Percentiles rank a stretch among this genome's conserved stretches.
These are phyloP conservation scores for Solanum lycopersicoides DNA, from an alignment of 257 asterid species.

Conservation along the genomic window DNA sequence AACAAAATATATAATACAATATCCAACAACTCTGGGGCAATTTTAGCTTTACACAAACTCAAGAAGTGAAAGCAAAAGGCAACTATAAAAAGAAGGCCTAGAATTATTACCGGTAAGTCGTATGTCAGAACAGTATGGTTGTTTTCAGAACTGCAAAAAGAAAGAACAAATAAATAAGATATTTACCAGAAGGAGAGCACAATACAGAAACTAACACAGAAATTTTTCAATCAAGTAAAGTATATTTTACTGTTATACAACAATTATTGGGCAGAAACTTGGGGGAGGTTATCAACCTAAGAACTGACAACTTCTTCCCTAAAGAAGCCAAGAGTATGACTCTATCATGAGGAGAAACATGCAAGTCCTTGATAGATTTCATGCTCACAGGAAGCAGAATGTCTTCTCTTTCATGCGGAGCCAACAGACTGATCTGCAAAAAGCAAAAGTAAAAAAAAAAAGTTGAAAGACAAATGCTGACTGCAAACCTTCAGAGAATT, in stretches of 20 bases:
- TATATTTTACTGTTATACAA: background rate
- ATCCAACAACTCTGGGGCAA: background rate
- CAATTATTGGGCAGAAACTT: background rate
- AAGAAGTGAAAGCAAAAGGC: background rate
- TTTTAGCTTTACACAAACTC: background rate
- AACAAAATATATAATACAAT: background rate
- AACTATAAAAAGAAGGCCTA: background rate
- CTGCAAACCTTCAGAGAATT: background rate
- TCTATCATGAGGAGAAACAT: slow-evolving; percentile 60
- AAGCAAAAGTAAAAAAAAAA: background rate
- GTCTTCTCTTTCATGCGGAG: slow-evolving; percentile 53
- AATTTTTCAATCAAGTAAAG: background rate
- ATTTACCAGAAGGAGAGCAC: slow-evolving; percentile 6
- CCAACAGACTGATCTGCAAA: slow-evolving; percentile 59
- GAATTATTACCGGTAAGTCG: slow-evolving; percentile 68
- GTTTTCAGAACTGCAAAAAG: slow-evolving; percentile 66
- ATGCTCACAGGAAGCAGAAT: slow-evolving; percentile 47
- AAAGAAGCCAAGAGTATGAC: slow-evolving; percentile 78
- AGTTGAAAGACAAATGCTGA: background rate
- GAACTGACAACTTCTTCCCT: slow-evolving; percentile 69
- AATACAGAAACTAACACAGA: background rate
- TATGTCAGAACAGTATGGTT: slow-evolving; percentile 62
- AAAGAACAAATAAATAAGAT: background rate
- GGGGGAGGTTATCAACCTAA: slow-evolving; percentile 42
- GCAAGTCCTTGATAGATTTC: slow-evolving; percentile 71